phyloP scores from a whole-genome alignment of 2,329 filamentous ascomycete species.

The Leptographium lundbergii region DNA sequence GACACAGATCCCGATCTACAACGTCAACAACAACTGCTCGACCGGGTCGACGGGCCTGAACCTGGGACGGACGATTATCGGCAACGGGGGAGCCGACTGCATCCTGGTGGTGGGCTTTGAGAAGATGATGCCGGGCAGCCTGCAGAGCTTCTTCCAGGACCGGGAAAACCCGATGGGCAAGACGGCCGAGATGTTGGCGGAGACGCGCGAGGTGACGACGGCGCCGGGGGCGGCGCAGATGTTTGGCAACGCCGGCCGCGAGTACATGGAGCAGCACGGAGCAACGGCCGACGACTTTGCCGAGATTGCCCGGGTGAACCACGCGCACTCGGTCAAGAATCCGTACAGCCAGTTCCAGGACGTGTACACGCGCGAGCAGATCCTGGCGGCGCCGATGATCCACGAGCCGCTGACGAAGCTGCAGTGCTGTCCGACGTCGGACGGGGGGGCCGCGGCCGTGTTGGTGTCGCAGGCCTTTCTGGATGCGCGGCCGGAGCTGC shows the following conservation, averaged over 20 bases:
- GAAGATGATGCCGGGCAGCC: constrained; percentile 91
- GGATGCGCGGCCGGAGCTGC: constrained; percentile 69
- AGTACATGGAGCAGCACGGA: constrained; percentile 93
- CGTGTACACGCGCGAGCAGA: constrained; percentile 77
- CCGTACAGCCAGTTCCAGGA: constrained; percentile 97
- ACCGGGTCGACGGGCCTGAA: constrained; percentile 86
- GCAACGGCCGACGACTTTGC: constrained; percentile 79
- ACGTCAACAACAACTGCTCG: constrained; percentile 97
- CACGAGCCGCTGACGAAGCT: constrained; percentile 85
- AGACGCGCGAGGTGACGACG: constrained; percentile 68
- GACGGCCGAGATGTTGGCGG: constrained; percentile 64
- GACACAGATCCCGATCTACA: constrained; percentile 92
- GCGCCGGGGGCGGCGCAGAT: constrained; percentile 81
- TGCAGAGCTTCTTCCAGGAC: constrained; percentile 77
- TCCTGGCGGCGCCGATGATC: constrained; percentile 65
- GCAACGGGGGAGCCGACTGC: constrained; percentile 71
- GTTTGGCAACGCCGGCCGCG: constrained; percentile 86
- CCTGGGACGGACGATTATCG: constrained; percentile 70
- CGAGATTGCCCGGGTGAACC: constrained; percentile 87
- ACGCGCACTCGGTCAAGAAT: constrained; percentile 81
- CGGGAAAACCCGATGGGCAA: constrained; percentile 67
- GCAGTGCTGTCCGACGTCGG: constrained; percentile 96
- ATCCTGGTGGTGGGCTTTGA: constrained; percentile 90
- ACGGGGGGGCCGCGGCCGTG: constrained; percentile 79
- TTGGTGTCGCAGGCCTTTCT: constrained; percentile 84